Base-by-base conservation (phyloP, 2,329 filamentous ascomycete species). In the Diatrype stigma region DNA sequence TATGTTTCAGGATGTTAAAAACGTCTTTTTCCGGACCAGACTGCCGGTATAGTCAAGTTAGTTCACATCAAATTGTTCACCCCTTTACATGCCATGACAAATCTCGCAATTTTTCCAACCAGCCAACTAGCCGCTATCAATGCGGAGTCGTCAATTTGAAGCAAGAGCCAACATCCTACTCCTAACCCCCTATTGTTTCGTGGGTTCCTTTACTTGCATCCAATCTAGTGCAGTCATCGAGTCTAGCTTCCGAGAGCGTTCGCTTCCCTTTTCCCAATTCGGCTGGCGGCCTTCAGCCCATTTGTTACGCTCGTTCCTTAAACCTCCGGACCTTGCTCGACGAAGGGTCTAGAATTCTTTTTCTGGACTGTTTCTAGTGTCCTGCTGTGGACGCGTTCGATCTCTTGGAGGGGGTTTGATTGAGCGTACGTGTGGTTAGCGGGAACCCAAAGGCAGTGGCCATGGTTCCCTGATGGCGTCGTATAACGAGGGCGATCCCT, bases 191-290 rank as follows among this genome's bases (percentile, higher is more conserved):
- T n/a, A n/a, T n/a, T 45, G 57, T 63, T 59, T 51, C 57, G 56
- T 54, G 55, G 53, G 46, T 49, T 52, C 48, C 7, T 60, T 50
- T 58, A 59, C 56, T 54, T 60, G 56, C 51, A 47, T 60, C 57
- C 45, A 58, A 47, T 55, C 53, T 62, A 59, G 52, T 49, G 52
- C 48, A 49, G 40, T 48, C 48, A 50, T 49, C 48, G 48, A 46
- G 45, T 57, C 52, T 50, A 56, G 52, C 58, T 65, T 63, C 63
- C 63, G 60, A 46, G 66, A 68, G 60, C 59, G 60, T 67, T 73
- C 71, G 71, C 72, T 73, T 73, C 65, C 54, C 55, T 61, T 66
- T 73, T 68, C 70, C 69, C 45, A 45, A 69, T 71, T 50, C 49
- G 63, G 70, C 46, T 40, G 35, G 46, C 45, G 56, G 46, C 42